Percentiles rank a stretch among this genome's conserved stretches.
These are phyloP conservation scores for Trichopus zeylanicus DNA, from an alignment of 116 monocot species.

Conservation along the genomic window DNA sequence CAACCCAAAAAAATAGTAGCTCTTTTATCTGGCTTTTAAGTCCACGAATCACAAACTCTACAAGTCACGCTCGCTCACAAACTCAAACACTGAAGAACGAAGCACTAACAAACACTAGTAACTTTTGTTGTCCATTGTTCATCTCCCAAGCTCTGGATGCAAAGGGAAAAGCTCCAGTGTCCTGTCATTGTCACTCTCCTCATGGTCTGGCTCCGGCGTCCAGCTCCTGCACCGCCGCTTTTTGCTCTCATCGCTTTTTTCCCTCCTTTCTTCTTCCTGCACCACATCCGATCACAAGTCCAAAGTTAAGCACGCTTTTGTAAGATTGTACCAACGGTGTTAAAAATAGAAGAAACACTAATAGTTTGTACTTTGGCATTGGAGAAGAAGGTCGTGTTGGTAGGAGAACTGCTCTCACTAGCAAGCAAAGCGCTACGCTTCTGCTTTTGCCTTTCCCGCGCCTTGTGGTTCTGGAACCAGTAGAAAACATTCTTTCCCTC, in stretches of 20 bases:
- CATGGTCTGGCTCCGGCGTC: conserved; percentile 6
- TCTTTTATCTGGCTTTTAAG: too few species aligned
- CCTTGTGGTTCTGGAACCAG: conserved; percentile 80
- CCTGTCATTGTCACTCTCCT: background rate
- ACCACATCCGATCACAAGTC: background rate
- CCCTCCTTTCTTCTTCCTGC: conserved; percentile 7
- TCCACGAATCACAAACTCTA: too few species aligned
- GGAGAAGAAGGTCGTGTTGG: background rate
- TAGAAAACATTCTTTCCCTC: conserved; percentile 76
- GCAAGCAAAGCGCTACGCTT: conserved; percentile 42
- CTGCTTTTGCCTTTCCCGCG: conserved; percentile 57
- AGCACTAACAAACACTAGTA: background rate
- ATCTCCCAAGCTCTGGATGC: conserved; percentile 37
- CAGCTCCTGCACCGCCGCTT: conserved; percentile 48
- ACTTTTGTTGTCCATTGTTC: background rate
- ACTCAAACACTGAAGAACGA: background rate
- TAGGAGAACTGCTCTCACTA: background rate
- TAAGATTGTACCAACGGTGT: background rate
- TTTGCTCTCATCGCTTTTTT: conserved; percentile 1
- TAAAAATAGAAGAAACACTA: background rate
- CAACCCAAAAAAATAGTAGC: too few species aligned
- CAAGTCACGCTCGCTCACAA: background rate
- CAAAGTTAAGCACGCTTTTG: background rate
- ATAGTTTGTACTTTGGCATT: conserved; percentile 13
- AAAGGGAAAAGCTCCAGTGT: conserved; percentile 69